Conservation (phyloP, 208 protist genomes). For the Leishmania braziliensis region DNA sequence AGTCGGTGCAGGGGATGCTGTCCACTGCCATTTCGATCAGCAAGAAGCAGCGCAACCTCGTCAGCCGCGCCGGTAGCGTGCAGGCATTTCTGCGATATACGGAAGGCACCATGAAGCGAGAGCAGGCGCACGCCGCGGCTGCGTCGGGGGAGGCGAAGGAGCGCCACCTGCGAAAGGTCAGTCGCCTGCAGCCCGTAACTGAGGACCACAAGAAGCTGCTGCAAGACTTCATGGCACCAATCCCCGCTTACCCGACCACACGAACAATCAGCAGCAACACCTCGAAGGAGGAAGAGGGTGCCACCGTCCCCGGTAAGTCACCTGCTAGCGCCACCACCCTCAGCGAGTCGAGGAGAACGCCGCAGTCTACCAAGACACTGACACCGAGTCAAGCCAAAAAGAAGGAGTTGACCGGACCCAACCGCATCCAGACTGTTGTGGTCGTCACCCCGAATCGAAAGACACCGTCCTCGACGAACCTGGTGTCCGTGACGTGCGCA, state of each 20-base stretch:
- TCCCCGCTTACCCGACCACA: conserved; percentile 32
- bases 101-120: conserved; percentile 34
- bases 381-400: conserved; percentile 6
- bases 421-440: conserved; percentile 33
- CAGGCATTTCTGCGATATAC: conserved; percentile 39
- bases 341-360: background rate
- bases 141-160: conserved; percentile 19
- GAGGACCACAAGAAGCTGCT: conserved; percentile 42
- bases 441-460: conserved; percentile 40
- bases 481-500: conserved; percentile 8
- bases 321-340: background rate
- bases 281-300: background rate
- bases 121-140: conserved; percentile 18
- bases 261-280: conserved; percentile 2
- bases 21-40: conserved; percentile 29
- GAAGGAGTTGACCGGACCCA: conserved; percentile 4
- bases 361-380: conserved; percentile 4
- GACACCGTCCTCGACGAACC: conserved; percentile 2
- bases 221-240: conserved; percentile 28
- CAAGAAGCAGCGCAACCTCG: conserved; percentile 41
- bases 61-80: conserved; percentile 41
- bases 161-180: conserved; percentile 32
- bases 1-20: conserved; percentile 33
- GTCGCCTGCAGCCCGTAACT: conserved; percentile 36
- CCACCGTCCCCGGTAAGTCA: background rate